These are phyloP conservation scores for Nigrospora oryzae DNA, from an alignment of 2,329 filamentous ascomycete genomes.

Conservation along the genomic window DNA sequence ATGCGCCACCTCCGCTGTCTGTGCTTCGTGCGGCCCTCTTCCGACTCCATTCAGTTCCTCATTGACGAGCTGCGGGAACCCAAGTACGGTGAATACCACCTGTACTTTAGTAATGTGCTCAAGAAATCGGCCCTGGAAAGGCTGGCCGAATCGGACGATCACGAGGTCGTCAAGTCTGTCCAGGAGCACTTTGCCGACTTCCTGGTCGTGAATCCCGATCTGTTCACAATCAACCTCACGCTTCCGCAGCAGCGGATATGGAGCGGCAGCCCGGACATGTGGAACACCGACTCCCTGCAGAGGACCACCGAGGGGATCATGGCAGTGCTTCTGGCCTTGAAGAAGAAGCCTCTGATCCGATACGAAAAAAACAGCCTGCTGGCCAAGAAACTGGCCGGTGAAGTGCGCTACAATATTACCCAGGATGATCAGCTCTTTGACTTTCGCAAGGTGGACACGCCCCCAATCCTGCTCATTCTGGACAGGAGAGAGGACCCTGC, in stretches of 20 bases:
- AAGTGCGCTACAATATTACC: conserved; percentile 85
- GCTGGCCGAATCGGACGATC: conserved; percentile 90
- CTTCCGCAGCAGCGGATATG: conserved; percentile 71
- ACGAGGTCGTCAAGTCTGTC: conserved; percentile 89
- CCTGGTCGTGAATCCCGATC: conserved; percentile 86
- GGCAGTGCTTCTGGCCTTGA: conserved; percentile 76
- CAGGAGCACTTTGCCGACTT: conserved; percentile 98
- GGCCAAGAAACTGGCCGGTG: conserved; percentile 86
- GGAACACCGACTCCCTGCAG: conserved; percentile 84
- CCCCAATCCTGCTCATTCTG: conserved; percentile 82
- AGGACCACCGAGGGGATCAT: conserved; percentile 81
- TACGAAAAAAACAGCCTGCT: conserved; percentile 87
- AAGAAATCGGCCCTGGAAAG: conserved; percentile 94
- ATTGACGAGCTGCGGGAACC: conserved; percentile 95
- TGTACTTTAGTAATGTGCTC: conserved; percentile 96
- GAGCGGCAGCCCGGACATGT: conserved; percentile 73
- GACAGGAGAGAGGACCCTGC: conserved; percentile 92
- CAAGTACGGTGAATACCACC: conserved; percentile 93
- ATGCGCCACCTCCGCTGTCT: conserved; percentile 95
- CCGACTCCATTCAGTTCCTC: conserved; percentile 85
- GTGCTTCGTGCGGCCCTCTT: conserved; percentile 85
- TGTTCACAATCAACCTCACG: conserved; percentile 72
- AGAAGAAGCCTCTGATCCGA: conserved; percentile 92
- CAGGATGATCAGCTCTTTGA: conserved; percentile 97
- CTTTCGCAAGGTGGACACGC: conserved; percentile 89